Base-by-base conservation (phyloP, 805 yeast genomes). In the Wickerhamomyces chaumierensis region DNA sequence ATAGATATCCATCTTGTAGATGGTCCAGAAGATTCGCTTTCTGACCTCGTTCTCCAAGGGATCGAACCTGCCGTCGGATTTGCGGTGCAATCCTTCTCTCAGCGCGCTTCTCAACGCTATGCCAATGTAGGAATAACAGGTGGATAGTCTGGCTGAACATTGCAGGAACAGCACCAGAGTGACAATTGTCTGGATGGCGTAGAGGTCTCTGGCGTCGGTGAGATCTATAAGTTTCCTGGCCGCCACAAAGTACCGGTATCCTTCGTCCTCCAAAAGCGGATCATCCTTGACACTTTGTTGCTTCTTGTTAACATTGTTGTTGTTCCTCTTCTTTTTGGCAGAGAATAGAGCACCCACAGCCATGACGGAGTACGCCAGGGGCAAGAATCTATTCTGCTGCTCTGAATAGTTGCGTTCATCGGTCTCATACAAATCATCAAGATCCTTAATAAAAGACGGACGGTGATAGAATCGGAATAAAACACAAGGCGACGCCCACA, bases 91-190 rank as follows among this genome's bases (percentile, higher is more conserved):
- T 0, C 95, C 95, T 48, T 84, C 86, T 47, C 87, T 71, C 34
- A 86, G 57, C 0, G 94, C 90, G 18, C 88, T 76, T 52, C 95
- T 64, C 35, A 86, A 59, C 0, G 94, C 96, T 38, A 85, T 78
- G 7, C 96, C 95, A 44, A 86, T 82, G 56, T 85, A 87, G 0
- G 94, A 79, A 56, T 87, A 86, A 56, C 95, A 85, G 1, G 94
- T 81, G 1, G 90, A 78, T 40, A 87, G 64, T 46, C 92, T 69
- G 0, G 95, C 95, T 3, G 94, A 81, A 52, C 94, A 85, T 58
- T 87, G 95, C 36, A 87, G 61, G 58, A 84, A 87, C 45, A 86
- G 66, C 18, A 84, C 78, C 70, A 87, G 66, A 88, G 85, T 84
- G 27, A 87, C 85, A 39, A 86, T 71, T 0, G 95, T 78, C 43